Evolutionary conservation across 2,329 filamentous ascomycete genomes (phyloP).

Genomic region (Colletotrichum acutatum): DNA sequence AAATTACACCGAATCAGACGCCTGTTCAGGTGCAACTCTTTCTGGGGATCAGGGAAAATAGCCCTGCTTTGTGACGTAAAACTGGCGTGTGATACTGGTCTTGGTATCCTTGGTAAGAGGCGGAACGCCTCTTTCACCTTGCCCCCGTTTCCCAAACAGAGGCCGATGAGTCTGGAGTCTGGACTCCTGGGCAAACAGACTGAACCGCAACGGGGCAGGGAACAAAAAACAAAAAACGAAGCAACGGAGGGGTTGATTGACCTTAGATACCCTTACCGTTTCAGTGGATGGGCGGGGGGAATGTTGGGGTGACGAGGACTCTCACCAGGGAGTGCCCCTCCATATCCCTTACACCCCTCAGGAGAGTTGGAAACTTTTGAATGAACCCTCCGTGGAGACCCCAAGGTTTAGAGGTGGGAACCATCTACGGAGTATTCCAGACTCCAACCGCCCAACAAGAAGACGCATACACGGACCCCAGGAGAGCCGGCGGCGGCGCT

Average conservation of each 20-base stretch:
- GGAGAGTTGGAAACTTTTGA: background rate
- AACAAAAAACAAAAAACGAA: slow-evolving; percentile 7
- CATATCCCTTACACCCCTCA: background rate
- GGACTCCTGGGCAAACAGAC: slow-evolving; percentile 7
- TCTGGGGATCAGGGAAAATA: background rate
- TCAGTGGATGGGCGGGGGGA: slow-evolving; percentile 30
- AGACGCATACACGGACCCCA: background rate
- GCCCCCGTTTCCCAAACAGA: background rate
- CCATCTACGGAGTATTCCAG: background rate
- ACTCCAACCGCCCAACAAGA: background rate
- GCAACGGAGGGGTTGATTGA: slow-evolving; percentile 6
- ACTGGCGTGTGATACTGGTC: slow-evolving; percentile 1
- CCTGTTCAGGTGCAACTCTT: background rate
- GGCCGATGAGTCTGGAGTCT: background rate
- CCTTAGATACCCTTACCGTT: background rate
- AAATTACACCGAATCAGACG: slow-evolving; percentile 12
- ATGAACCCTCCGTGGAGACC: background rate
- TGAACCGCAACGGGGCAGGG: background rate
- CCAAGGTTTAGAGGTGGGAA: background rate
- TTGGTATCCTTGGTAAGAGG: slow-evolving; percentile 32
- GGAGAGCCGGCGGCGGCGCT: slow-evolving; percentile 15
- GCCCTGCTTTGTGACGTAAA: slow-evolving; percentile 25
- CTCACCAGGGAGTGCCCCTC: background rate
- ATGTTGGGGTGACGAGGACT: background rate
- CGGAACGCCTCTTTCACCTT: background rate